Conservation (phyloP, 768 basidiomycete genomes). For the Candolleomyces aberdarensis region DNA sequence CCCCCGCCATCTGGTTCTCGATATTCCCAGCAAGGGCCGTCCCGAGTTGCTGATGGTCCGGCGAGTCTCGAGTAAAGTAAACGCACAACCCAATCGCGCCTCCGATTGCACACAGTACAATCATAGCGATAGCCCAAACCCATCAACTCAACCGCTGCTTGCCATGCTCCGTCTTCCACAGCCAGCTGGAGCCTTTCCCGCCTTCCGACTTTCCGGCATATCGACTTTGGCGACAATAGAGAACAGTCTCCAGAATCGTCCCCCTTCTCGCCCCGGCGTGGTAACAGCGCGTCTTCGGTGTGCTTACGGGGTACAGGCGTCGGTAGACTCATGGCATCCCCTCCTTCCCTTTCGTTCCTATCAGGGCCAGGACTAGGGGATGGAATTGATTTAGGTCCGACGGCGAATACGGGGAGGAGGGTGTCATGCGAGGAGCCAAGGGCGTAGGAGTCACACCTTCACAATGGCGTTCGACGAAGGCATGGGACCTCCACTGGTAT, state of each 20-base stretch:
- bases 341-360: neutral
- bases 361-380: no score
- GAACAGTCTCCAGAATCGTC: constrained; percentile 89
- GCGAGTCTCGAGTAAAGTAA: constrained; percentile 51
- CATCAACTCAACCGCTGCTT: constrained; percentile 53
- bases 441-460: constrained; percentile 29
- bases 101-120: constrained; percentile 51
- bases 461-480: constrained; percentile 40
- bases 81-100: constrained; percentile 59
- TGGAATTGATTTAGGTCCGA: constrained; percentile 28
- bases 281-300: constrained; percentile 64
- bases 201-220: constrained; percentile 30
- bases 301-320: constrained; percentile 71
- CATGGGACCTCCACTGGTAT: constrained; percentile 19
- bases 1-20: constrained; percentile 14
- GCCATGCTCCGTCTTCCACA: constrained; percentile 58
- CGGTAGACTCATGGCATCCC: no score
- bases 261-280: constrained; percentile 66
- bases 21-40: constrained; percentile 36
- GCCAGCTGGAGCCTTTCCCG: constrained; percentile 61
- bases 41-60: constrained; percentile 50
- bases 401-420: constrained; percentile 73
- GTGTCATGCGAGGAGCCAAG: constrained; percentile 71
- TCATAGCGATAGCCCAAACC: constrained; percentile 68
- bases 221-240: constrained; percentile 79